phyloP scores from a whole-genome alignment of 2,329 filamentous ascomycete species.

The Shiraia sp. region DNA sequence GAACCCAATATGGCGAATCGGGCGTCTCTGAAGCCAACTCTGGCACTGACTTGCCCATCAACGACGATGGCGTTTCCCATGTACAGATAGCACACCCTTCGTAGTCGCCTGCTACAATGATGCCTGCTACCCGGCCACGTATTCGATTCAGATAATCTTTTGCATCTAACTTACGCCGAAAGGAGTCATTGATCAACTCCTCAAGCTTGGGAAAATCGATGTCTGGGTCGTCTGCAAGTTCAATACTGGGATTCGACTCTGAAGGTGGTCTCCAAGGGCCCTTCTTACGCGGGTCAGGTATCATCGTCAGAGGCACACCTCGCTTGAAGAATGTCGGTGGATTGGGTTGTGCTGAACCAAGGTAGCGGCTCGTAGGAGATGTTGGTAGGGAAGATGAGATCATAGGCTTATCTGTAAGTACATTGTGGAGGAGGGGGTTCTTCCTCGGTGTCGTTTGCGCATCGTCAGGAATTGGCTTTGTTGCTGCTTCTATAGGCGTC shows the following conservation, averaged over 20 bases:
- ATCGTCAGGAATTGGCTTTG: conserved; percentile 44
- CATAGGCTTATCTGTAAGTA: conserved; percentile 91
- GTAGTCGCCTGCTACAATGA: conserved; percentile 95
- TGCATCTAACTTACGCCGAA: conserved; percentile 81
- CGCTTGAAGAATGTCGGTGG: conserved; percentile 84
- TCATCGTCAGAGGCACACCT: conserved; percentile 85
- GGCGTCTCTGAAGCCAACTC: not conserved
- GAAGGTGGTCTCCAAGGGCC: conserved; percentile 70
- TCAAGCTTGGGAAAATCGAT: conserved; percentile 84
- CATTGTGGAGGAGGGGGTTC: conserved; percentile 92
- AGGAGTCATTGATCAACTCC: conserved; percentile 90
- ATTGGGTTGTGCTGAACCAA: conserved; percentile 43
- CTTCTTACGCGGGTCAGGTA: conserved; percentile 67
- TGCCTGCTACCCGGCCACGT: conserved; percentile 77
- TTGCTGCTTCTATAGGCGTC: conserved; percentile 80
- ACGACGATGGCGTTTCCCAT: conserved; percentile 77
- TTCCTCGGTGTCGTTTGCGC: conserved; percentile 63
- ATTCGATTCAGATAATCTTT: conserved; percentile 82
- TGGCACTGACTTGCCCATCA: conserved; percentile 38
- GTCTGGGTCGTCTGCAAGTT: conserved; percentile 71
- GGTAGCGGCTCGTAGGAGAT: conserved; percentile 26
- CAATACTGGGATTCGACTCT: conserved; percentile 63
- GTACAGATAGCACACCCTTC: conserved; percentile 94
- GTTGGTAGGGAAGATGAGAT: conserved; percentile 88
- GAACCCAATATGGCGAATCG: conserved; percentile 66